Evolutionary conservation across 139 green algal genomes (phyloP).

Genomic region (Chlamydomonas sp.): DNA sequence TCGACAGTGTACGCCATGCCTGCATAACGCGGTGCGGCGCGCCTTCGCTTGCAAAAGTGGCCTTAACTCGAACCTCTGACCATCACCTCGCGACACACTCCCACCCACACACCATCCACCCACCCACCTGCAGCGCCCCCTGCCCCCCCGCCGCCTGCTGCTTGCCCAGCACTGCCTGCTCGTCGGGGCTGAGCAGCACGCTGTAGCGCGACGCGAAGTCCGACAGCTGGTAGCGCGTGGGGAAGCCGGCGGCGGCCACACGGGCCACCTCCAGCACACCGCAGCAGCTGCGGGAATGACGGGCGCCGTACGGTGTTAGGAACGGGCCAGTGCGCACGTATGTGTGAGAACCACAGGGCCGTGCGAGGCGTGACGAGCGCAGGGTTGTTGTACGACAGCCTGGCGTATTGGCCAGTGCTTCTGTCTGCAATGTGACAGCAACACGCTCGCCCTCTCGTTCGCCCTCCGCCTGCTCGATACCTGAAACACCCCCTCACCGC

Average conservation of each 20-base stretch:
- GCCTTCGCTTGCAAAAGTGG: too few species aligned
- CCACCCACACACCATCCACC: background rate
- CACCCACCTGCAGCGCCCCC: background rate
- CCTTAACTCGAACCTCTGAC: too few species aligned
- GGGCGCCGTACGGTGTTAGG: background rate
- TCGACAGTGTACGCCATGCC: too few species aligned
- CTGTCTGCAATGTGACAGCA: too few species aligned
- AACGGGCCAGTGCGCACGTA: background rate
- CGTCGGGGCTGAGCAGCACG: constrained; percentile 68
- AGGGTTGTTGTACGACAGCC: too few species aligned
- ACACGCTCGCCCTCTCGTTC: too few species aligned
- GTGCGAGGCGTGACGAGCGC: too few species aligned
- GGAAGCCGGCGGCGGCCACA: constrained; percentile 92
- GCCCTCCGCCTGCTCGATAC: too few species aligned
- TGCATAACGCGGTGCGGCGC: too few species aligned
- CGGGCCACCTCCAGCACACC: constrained; percentile 95
- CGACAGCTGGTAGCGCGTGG: constrained; percentile 81
- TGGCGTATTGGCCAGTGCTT: too few species aligned
- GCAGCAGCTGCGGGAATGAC: constrained; percentile 70
- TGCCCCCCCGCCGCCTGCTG: background rate
- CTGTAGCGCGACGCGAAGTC: constrained; percentile 89
- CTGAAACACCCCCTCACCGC: constrained; percentile 36
- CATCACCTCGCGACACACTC: too few species aligned
- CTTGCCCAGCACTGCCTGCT: constrained; percentile 29
- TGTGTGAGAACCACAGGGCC: background rate